phyloP scores from a whole-genome alignment of 805 yeast genomes.

The Priceomyces haplophilus region DNA sequence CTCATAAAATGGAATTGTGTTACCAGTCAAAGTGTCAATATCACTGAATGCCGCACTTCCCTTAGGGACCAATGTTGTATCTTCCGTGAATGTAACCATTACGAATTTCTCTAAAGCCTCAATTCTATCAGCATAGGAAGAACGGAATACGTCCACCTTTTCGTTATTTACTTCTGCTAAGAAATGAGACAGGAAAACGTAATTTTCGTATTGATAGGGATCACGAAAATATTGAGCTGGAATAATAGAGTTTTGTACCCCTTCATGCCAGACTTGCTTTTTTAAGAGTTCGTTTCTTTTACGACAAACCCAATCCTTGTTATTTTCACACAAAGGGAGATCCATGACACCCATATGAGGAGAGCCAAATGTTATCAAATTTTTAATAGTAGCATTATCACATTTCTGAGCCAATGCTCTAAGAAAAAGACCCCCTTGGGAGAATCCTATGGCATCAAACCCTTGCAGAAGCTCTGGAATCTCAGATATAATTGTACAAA shows the following conservation, averaged over 20 bases:
- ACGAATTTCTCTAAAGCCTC: slow-evolving; percentile 49
- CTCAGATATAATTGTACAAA: slow-evolving; percentile 50
- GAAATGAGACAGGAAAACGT: slow-evolving; percentile 55
- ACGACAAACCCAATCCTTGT: slow-evolving; percentile 58
- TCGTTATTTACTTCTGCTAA: slow-evolving; percentile 71
- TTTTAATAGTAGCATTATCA: slow-evolving; percentile 36
- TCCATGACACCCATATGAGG: slow-evolving; percentile 78
- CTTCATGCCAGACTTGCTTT: slow-evolving; percentile 56
- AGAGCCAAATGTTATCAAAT: slow-evolving; percentile 70
- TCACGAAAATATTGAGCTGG: slow-evolving; percentile 81
- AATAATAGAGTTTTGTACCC: slow-evolving; percentile 54
- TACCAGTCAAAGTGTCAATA: slow-evolving; percentile 41
- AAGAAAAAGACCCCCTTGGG: slow-evolving; percentile 83
- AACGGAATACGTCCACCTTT: slow-evolving; percentile 23
- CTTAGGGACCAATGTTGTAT: slow-evolving; percentile 69
- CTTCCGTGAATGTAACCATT: slow-evolving; percentile 56
- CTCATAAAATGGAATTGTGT: slow-evolving; percentile 41
- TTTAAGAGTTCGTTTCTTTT: slow-evolving; percentile 52
- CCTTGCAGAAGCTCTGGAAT: slow-evolving; percentile 50
- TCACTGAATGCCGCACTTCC: slow-evolving; percentile 70
- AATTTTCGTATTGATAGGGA: slow-evolving; percentile 49
- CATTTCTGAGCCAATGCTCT: slow-evolving; percentile 66
- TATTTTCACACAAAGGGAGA: slow-evolving; percentile 53
- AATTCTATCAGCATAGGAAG: slow-evolving; percentile 44
- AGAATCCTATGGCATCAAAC: slow-evolving; percentile 72